A percentile compares a stretch with the other conserved stretches of the same genome.
Evolutionary conservation across 2,329 filamentous ascomycete species (phyloP).

Genomic region (Pseudogymnoascus sp.): DNA sequence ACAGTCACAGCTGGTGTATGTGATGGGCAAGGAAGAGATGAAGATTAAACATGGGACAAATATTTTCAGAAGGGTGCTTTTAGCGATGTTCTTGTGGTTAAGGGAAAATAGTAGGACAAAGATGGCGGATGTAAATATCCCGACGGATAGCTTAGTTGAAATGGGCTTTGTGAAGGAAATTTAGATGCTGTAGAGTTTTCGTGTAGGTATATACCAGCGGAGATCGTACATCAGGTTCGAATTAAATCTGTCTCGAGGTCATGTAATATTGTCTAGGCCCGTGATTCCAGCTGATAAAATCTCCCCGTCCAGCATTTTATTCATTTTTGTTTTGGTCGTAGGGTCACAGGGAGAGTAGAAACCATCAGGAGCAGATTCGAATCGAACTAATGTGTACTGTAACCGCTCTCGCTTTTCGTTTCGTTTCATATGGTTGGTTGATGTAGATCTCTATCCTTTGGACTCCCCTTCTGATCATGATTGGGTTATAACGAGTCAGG

Average conservation of each 20-base stretch:
- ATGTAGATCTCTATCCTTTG: background rate
- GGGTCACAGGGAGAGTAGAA: background rate
- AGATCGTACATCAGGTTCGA: background rate
- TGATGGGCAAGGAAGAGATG: constrained; percentile 57
- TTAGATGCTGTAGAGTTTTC: constrained; percentile 21
- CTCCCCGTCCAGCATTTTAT: background rate
- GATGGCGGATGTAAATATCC: constrained; percentile 53
- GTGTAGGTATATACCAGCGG: background rate
- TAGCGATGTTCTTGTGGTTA: constrained; percentile 54
- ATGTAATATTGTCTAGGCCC: background rate
- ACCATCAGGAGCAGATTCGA: background rate
- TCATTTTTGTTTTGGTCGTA: background rate
- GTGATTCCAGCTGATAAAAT: background rate
- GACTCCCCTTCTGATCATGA: background rate
- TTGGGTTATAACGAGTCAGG: background rate
- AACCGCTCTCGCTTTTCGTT: background rate
- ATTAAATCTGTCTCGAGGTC: background rate
- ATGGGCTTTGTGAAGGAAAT: constrained; percentile 63
- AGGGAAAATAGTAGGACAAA: constrained; percentile 58
- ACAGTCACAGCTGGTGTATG: constrained; percentile 43
- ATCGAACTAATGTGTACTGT: background rate
- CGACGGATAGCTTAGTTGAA: constrained; percentile 54
- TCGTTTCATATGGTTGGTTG: background rate
- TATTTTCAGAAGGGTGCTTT: constrained; percentile 36
- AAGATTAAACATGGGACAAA: constrained; percentile 35